A percentile compares a stretch with the other conserved stretches of the same genome.
phyloP scores from a whole-genome alignment of 2,329 filamentous ascomycete species.

The Emericellopsis atlantica region DNA sequence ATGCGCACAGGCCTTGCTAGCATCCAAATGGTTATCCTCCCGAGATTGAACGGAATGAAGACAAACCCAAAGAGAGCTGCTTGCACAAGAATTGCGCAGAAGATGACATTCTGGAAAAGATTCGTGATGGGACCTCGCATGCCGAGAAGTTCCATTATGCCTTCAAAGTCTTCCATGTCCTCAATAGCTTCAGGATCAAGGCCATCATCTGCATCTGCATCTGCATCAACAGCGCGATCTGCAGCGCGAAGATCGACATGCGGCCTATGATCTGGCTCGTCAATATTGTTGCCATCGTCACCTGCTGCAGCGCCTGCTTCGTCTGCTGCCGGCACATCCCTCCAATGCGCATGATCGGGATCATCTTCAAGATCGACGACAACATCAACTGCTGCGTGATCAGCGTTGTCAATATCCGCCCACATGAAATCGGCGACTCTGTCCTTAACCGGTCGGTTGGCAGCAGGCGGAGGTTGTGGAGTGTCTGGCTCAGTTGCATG shows the following conservation, averaged over 20 bases:
- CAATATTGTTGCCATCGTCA: constrained; percentile 35
- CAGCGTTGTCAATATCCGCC: constrained; percentile 41
- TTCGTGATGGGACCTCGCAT: constrained; percentile 89
- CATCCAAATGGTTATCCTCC: constrained; percentile 70
- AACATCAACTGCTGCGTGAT: constrained; percentile 16
- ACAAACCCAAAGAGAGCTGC: constrained; percentile 77
- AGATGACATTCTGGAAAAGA: constrained; percentile 80
- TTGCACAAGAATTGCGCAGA: constrained; percentile 81
- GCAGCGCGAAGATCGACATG: not conserved
- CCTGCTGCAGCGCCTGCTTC: constrained; percentile 41
- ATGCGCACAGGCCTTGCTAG: constrained; percentile 70
- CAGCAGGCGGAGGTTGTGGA: not conserved
- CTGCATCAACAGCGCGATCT: not conserved
- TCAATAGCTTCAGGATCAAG: constrained; percentile 67
- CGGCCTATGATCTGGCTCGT: not conserved
- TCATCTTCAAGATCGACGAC: constrained; percentile 27
- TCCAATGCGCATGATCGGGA: constrained; percentile 21
- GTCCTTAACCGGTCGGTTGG: not conserved
- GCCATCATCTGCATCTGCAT: constrained; percentile 33
- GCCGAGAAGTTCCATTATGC: constrained; percentile 88
- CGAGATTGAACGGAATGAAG: constrained; percentile 85
- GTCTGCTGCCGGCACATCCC: constrained; percentile 24
- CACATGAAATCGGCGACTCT: constrained; percentile 48
- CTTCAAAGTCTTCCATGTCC: constrained; percentile 88
- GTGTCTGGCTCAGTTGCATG: not conserved